Evolutionary conservation across 2,329 filamentous ascomycete genomes (phyloP).

Genomic region (Colletotrichum tropicicola): DNA sequence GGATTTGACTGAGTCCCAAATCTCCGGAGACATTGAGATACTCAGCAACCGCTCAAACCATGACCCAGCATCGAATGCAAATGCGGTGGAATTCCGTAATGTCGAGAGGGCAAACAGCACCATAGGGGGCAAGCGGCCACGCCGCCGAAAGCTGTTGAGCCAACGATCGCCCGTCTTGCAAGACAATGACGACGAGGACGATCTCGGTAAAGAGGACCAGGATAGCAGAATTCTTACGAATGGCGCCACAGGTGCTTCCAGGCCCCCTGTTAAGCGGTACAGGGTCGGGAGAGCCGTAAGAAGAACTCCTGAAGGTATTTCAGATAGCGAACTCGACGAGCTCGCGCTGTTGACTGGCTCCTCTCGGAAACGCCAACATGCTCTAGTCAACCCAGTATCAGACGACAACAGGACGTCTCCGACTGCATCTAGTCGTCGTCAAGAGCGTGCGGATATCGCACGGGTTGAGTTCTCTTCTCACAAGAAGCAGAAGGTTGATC

Average conservation of each 20-base stretch:
- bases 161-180: background rate
- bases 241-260: background rate
- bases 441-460: background rate
- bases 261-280: background rate
- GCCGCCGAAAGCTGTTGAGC: background rate
- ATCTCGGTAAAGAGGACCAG: background rate
- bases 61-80: background rate
- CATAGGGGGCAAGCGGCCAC: background rate
- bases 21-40: slow-evolving; percentile 5
- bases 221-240: background rate
- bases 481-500: background rate
- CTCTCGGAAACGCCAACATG: background rate
- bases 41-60: slow-evolving; percentile 13
- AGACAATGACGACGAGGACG: background rate
- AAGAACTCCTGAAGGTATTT: background rate
- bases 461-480: background rate
- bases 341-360: background rate
- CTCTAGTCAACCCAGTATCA: background rate
- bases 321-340: background rate
- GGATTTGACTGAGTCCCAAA: slow-evolving; percentile 16
- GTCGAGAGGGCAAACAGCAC: background rate
- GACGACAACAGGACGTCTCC: background rate
- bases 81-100: background rate
- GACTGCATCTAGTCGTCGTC: background rate
- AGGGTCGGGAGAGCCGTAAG: background rate